These are phyloP conservation scores for Torrubiella hemipterigena DNA, from an alignment of 2,329 filamentous ascomycete genomes.

Conservation along the genomic window DNA sequence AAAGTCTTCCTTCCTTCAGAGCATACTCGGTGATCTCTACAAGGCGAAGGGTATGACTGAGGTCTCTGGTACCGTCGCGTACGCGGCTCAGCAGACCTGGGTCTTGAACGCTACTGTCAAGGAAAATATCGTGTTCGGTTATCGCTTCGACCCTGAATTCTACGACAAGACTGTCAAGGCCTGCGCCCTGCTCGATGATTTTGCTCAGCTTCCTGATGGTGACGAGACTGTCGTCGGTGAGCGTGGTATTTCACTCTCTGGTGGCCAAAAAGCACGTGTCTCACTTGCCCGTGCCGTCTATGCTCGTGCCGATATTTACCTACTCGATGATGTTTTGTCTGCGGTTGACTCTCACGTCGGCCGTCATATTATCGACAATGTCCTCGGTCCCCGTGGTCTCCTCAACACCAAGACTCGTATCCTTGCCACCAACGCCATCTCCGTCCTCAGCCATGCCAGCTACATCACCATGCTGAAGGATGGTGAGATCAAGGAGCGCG, in stretches of 20 bases:
- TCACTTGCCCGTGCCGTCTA: constrained; percentile 91
- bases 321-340: constrained; percentile 87
- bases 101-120: constrained; percentile 96
- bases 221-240: constrained; percentile 96
- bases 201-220: constrained; percentile 83
- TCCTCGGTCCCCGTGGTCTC: constrained; percentile 75
- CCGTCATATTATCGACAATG: constrained; percentile 85
- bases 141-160: constrained; percentile 85
- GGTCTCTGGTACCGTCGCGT: constrained; percentile 73
- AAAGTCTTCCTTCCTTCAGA: constrained; percentile 85
- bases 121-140: constrained; percentile 94
- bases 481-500: constrained; percentile 72
- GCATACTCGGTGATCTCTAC: constrained; percentile 83
- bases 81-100: constrained; percentile 89
- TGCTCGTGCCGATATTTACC: constrained; percentile 88
- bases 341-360: constrained; percentile 98
- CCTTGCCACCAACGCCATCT: constrained; percentile 88
- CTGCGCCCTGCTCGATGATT: constrained; percentile 84
- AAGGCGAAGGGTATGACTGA: constrained; percentile 76
- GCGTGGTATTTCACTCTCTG: constrained; percentile 88
- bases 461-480: constrained; percentile 79
- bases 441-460: constrained; percentile 79
- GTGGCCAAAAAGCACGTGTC: constrained; percentile 89
- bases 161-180: constrained; percentile 89
- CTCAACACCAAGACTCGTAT: constrained; percentile 80